Evolutionary conservation across 352 stramenopile genomes (phyloP).

Genomic region (Globisporangium paddicum): DNA sequence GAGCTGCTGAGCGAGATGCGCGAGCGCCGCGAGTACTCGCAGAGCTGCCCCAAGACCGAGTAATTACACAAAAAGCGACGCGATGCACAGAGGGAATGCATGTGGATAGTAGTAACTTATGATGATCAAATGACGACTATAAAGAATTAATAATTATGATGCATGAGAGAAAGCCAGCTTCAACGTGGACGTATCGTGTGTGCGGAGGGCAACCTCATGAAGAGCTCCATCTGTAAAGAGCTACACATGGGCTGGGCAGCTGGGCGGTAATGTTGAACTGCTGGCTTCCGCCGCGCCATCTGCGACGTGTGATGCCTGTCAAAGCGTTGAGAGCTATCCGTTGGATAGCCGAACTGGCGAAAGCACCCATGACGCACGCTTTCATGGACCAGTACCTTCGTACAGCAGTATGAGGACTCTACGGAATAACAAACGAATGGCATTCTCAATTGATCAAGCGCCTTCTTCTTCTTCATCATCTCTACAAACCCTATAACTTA

Average conservation of each 20-base stretch:
- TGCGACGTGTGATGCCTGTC: background rate
- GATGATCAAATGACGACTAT: background rate
- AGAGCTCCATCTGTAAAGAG: background rate
- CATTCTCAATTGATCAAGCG: background rate
- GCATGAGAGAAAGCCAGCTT: background rate
- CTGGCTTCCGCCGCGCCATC: slow-evolving; percentile 1
- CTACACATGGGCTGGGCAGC: background rate
- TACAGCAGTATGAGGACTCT: too few species aligned
- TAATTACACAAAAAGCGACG: background rate
- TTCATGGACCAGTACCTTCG: background rate
- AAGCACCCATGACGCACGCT: background rate
- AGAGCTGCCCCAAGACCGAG: slow-evolving; percentile 8
- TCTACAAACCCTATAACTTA: slow-evolving; percentile 10
- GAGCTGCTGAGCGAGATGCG: slow-evolving; percentile 31
- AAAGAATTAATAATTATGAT: slow-evolving; percentile 1
- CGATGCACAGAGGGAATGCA: background rate
- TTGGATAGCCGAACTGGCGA: background rate
- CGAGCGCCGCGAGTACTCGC: slow-evolving; percentile 29
- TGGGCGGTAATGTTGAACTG: background rate
- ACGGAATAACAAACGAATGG: background rate
- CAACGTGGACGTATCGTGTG: background rate
- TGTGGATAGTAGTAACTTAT: slow-evolving; percentile 2
- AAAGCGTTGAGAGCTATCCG: background rate
- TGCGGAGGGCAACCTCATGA: background rate
- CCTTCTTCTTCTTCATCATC: background rate